phyloP scores from a whole-genome alignment of 495 filamentous ascomycete genomes.

The Cercophora samala region DNA sequence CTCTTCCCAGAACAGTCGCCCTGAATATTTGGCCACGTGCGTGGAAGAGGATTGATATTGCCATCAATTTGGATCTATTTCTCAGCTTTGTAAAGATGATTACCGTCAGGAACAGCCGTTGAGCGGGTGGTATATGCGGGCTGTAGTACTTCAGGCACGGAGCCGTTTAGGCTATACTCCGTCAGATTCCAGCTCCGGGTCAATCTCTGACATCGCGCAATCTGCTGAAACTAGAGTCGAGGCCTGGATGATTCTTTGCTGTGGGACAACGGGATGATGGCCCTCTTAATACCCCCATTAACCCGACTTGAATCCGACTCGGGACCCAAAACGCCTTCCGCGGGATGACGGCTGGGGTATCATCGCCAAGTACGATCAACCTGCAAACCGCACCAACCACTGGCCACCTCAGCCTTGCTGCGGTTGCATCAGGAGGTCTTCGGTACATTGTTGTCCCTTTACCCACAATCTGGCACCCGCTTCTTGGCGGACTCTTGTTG shows the following conservation, averaged over 20 bases:
- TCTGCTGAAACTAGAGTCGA: background rate
- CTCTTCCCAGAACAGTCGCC: background rate
- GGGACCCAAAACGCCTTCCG: too few relatives aligned
- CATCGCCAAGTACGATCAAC: background rate
- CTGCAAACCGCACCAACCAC: background rate
- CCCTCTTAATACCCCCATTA: background rate
- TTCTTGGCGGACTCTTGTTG: background rate
- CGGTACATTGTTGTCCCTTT: background rate
- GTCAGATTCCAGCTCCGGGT: background rate
- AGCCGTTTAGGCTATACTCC: slow-evolving; percentile 9
- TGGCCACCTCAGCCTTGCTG: background rate
- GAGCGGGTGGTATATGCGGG: background rate
- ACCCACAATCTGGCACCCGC: background rate
- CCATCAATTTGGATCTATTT: background rate
- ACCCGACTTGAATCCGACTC: background rate
- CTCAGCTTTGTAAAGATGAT: background rate
- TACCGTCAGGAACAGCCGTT: background rate
- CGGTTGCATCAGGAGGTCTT: background rate
- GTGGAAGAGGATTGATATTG: background rate
- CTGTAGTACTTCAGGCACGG: background rate
- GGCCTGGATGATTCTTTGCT: background rate
- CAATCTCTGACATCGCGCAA: background rate
- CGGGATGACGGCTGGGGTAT: background rate
- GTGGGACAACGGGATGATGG: background rate
- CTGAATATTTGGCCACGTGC: background rate